Evolutionary conservation across 441 rosid species (phyloP), one percentile per base, ranked within the genome.

Genomic region (Erodium chrysanthum): DNA sequence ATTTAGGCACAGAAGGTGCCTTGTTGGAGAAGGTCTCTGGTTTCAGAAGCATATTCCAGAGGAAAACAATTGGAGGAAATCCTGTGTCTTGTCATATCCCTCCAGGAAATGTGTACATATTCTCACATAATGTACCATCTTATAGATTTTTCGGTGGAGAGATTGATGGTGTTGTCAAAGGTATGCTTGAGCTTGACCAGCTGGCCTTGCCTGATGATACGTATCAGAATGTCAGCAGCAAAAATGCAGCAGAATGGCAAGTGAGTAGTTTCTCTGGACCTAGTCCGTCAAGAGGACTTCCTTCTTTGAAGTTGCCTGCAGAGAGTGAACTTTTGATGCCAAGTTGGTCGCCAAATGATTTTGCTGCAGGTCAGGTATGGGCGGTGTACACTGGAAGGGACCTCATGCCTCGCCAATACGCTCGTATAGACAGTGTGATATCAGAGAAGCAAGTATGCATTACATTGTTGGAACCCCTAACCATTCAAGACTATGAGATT

Each of bases 131-230:
- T 1, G 56, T 76, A 59, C 76, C 58, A 7, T 71, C 80, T 10
- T 67, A 73, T 20, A 70, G 46, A 60, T 70, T 70, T 50, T 29
- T 59, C 6, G 74, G 80, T 5, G 66, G 64, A 52, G 79, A 76
- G 71, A 63, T 73, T 31, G 79, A 76, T 7, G 54, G 62, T 25
- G 68, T 69, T 62, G 70, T 12, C 33, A 64, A 62, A 37, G 76
- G 76, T 17, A 73, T 70, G 80, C 46, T 70, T 44, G 76, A 73
- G 56, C 69, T 76, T 35, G 80, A 70, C 67, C 74, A 15, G 69
- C 7, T 14, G 21, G 76, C 80, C 71, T 70, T 76, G 71, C 74
- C 74, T 52, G 76, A 70, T 67, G 64, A 58, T 20, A 15, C 64
- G 60, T 44, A 64, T 66, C 66, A 72, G 70, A 73, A 66, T 14